These are phyloP conservation scores for Debaryomyces maramus DNA, from an alignment of 805 yeast genomes.

Conservation along the genomic window DNA sequence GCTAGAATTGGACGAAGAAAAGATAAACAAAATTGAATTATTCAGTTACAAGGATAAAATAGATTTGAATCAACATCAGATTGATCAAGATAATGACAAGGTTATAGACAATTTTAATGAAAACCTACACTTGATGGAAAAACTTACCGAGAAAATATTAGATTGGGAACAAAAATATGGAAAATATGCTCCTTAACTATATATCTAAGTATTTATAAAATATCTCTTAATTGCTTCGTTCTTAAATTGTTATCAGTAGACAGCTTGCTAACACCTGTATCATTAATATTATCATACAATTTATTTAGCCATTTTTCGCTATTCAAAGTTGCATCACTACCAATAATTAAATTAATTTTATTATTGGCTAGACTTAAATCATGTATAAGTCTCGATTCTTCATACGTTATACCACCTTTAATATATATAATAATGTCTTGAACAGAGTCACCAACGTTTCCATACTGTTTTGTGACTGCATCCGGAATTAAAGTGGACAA, in stretches of 20 bases:
- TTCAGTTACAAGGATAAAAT: slow-evolving; percentile 46
- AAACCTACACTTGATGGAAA: slow-evolving; percentile 67
- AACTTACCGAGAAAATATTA: slow-evolving; percentile 66
- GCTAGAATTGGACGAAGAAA: slow-evolving; percentile 75
- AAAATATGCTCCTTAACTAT: slow-evolving; percentile 40
- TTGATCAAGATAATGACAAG: slow-evolving; percentile 25
- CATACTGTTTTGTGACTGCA: slow-evolving; percentile 27
- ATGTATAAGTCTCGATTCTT: slow-evolving; percentile 82
- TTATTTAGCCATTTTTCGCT: slow-evolving; percentile 34
- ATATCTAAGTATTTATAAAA: slow-evolving; percentile 15
- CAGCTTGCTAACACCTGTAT: slow-evolving; percentile 2
- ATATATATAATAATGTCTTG: slow-evolving; percentile 72
- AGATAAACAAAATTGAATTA: slow-evolving; percentile 52
- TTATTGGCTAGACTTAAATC: slow-evolving; percentile 61
- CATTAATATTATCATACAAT: slow-evolving; percentile 32
- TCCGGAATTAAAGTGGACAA: slow-evolving; percentile 43
- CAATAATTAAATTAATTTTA: slow-evolving; percentile 69
- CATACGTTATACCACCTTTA: slow-evolving; percentile 90
- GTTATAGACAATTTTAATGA: slow-evolving; percentile 51
- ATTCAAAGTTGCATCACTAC: slow-evolving; percentile 54
- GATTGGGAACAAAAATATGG: slow-evolving; percentile 80
- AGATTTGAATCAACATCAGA: slow-evolving; percentile 13
- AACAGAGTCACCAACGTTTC: slow-evolving; percentile 33
- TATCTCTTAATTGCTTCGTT: slow-evolving; percentile 37
- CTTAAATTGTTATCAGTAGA: slow-evolving; percentile 17